A percentile compares a stretch with the other conserved stretches of the same genome.
Evolutionary conservation across 805 yeast genomes (phyloP).

Genomic region (Ogataea polymorpha): DNA sequence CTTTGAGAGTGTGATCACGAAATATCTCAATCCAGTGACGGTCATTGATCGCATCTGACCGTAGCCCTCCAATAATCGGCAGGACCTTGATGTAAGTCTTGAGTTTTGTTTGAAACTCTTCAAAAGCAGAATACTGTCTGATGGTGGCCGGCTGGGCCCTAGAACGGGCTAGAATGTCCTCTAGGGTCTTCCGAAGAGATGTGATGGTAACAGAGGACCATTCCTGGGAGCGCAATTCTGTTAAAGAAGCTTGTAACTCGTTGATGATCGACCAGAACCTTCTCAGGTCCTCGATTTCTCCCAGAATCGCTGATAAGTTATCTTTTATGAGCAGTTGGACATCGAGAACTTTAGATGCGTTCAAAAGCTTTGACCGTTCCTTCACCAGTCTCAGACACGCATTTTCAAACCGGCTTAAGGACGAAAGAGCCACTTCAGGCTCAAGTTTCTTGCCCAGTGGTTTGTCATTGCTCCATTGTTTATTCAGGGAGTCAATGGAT

Average conservation of each 20-base stretch:
- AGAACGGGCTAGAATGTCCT: constrained; percentile 44
- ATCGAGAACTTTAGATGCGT: constrained; percentile 36
- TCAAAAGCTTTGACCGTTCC: constrained; percentile 22
- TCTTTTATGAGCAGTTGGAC: constrained; percentile 30
- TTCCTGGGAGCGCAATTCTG: constrained; percentile 36
- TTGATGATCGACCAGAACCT: constrained; percentile 65
- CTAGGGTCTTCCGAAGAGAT: constrained; percentile 45
- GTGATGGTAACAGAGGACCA: constrained; percentile 53
- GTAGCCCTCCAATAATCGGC: constrained; percentile 43
- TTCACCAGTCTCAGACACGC: constrained; percentile 10
- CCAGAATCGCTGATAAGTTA: constrained; percentile 33
- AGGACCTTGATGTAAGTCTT: constrained; percentile 39
- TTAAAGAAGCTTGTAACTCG: constrained; percentile 45
- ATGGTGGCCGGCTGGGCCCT: constrained; percentile 54
- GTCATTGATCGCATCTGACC: constrained; percentile 52
- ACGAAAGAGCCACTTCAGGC: constrained; percentile 43
- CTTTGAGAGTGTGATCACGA: constrained; percentile 20
- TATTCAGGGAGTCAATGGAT: constrained; percentile 28
- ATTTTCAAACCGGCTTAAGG: constrained; percentile 30
- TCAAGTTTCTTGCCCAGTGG: constrained; percentile 43
- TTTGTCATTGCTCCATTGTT: constrained; percentile 48
- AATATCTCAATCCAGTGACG: constrained; percentile 66
- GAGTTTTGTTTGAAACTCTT: constrained; percentile 47
- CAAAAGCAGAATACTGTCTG: constrained; percentile 68
- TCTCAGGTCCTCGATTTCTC: constrained; percentile 55